These are phyloP conservation scores for Amanita jacksonii DNA, from an alignment of 768 basidiomycete species.

Conservation along the genomic window DNA sequence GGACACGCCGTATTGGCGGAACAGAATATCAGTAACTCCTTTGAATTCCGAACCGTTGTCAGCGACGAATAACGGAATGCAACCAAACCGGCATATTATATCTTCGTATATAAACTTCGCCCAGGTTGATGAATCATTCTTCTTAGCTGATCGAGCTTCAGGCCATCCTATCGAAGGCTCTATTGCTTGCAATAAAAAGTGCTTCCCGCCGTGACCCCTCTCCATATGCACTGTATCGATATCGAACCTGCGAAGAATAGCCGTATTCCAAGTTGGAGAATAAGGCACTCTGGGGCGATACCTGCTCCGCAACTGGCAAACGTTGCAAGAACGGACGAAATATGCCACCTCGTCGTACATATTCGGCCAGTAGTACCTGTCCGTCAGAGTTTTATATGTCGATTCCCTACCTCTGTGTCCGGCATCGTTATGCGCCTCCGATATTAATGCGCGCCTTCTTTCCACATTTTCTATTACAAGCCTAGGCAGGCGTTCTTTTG, in stretches of 20 bases:
- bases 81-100: constrained; percentile 18
- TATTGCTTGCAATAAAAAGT: constrained; percentile 19
- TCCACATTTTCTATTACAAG: constrained; percentile 15
- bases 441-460: constrained; percentile 13
- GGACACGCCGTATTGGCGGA: constrained; percentile 17
- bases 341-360: constrained; percentile 20
- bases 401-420: constrained; percentile 23
- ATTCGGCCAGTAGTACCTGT: constrained; percentile 27
- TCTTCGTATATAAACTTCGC: constrained; percentile 22
- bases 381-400: constrained; percentile 12
- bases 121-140: constrained; percentile 10
- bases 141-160: constrained; percentile 12
- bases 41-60: constrained; percentile 25
- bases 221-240: constrained; percentile 23
- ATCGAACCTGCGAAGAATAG: constrained; percentile 18
- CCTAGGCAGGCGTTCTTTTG: constrained; percentile 11
- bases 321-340: constrained; percentile 22
- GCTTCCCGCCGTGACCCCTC: constrained; percentile 11
- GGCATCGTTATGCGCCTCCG: constrained; percentile 16
- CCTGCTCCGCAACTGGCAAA: constrained; percentile 20
- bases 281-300: constrained; percentile 15
- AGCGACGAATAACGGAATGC: constrained; percentile 13
- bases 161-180: constrained; percentile 16
- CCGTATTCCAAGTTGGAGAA: constrained; percentile 11
- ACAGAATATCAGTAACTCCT: constrained; percentile 15